Evolutionary conservation across 805 yeast genomes (phyloP), one percentile per base, ranked within the genome.

Genomic region (Yamadazyma insecticola): DNA sequence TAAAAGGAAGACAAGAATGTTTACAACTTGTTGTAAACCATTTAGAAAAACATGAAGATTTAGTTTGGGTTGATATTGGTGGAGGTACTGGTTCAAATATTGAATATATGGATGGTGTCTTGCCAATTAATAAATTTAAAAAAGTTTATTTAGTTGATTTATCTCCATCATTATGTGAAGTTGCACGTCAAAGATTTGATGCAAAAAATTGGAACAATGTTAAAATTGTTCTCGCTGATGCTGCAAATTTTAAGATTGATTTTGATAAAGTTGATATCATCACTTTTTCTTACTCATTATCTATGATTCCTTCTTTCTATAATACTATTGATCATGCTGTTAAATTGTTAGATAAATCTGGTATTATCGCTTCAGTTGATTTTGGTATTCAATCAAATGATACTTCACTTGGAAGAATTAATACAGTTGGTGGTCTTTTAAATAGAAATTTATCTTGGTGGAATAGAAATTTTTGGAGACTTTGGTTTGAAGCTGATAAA

Each of bases 1-100:
- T 84, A 43, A 72, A 81, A 54, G 95, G 95, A 13, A 69, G 94
- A 45, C 76, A 74, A 46, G 70, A 70, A 34, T 78, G 85, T 35
- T 61, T 82, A 33, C 65, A 65, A 30, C 52, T 81, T 36, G 82
- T 84, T 1, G 67, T 63, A 18, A 53, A 79, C 16, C 88, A 82
- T 52, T 55, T 80, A 22, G 40, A 50, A 21, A 63, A 60, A 31
- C 55, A 53, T 16, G 48, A 52, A 24, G 68, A 70, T 30, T 57
- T 80, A 26, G 76, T 80, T 26, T 81, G 89, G 89, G 67, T 81
- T 29, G 89, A 81, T 51, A 72, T 85, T 48, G 95, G 94, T 30
- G 94, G 94, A 19, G 95, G 95, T 15, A 84, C 95, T 5, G 95
- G 94, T 28, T 68, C 77, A 55, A 84, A 84, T 57, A 79, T 84